Conservation (phyloP, 2,329 filamentous ascomycete genomes). For the Aspergillaceae sp. region DNA sequence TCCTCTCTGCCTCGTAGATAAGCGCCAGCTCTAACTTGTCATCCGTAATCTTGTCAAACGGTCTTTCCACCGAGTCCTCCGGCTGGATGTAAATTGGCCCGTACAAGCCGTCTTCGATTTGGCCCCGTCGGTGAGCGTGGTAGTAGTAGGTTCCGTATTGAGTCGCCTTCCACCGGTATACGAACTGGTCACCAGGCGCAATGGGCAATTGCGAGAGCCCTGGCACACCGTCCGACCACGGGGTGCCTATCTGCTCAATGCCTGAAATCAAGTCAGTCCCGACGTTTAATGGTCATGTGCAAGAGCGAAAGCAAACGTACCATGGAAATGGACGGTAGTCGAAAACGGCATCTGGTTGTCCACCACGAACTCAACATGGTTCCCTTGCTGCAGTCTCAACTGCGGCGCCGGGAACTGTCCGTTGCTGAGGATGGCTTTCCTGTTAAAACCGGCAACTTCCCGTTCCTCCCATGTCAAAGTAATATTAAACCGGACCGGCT, state of each 20-base stretch:
- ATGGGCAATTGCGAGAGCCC: constrained; percentile 48
- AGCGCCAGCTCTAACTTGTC: constrained; percentile 28
- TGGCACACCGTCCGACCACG: constrained; percentile 52
- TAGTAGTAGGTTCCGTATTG: constrained; percentile 53
- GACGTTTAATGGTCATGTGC: background rate
- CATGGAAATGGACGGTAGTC: constrained; percentile 25
- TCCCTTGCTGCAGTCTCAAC: constrained; percentile 17
- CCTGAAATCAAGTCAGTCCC: constrained; percentile 6
- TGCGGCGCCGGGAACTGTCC: constrained; percentile 21
- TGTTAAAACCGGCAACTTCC: constrained; percentile 19
- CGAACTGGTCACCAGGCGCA: constrained; percentile 39
- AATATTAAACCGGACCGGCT: constrained; percentile 19
- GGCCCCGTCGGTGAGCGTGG: constrained; percentile 47
- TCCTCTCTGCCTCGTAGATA: constrained; percentile 42
- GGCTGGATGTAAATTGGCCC: constrained; percentile 46
- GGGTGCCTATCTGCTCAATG: constrained; percentile 43
- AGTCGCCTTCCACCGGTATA: constrained; percentile 46
- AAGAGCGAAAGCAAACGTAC: constrained; percentile 6
- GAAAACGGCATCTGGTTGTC: constrained; percentile 17
- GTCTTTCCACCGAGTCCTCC: constrained; percentile 28
- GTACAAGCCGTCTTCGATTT: constrained; percentile 52
- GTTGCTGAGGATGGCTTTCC: constrained; percentile 21
- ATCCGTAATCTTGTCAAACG: constrained; percentile 43
- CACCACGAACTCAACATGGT: constrained; percentile 21
- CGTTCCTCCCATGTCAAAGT: constrained; percentile 24